These are phyloP conservation scores for Globisporangium acanthophoron DNA, from an alignment of 352 stramenopile genomes.

Conservation along the genomic window DNA sequence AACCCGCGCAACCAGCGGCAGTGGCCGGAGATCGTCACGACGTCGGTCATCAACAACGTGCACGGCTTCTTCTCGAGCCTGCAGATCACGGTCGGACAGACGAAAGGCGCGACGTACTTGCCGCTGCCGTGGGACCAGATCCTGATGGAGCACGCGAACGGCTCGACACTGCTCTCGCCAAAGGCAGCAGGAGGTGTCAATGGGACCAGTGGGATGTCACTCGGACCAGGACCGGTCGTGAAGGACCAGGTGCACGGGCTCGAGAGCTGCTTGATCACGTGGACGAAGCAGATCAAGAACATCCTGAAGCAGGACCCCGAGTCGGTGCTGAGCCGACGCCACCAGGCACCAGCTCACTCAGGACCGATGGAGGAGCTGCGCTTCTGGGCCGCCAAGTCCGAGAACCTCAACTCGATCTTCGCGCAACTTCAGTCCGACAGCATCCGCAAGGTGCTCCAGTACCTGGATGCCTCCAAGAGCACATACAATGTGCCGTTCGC, in stretches of 20 bases:
- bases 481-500: slow-evolving; percentile 92
- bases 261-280: slow-evolving; percentile 89
- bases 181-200: not conserved
- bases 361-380: slow-evolving; percentile 84
- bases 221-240: slow-evolving; percentile 17
- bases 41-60: slow-evolving; percentile 70
- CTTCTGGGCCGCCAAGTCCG: slow-evolving; percentile 84
- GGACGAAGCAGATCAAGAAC: slow-evolving; percentile 94
- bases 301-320: slow-evolving; percentile 90
- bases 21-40: slow-evolving; percentile 81
- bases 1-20: slow-evolving; percentile 74
- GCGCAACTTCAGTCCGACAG: slow-evolving; percentile 85
- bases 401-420: slow-evolving; percentile 90
- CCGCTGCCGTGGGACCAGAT: slow-evolving; percentile 80
- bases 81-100: slow-evolving; percentile 87
- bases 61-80: slow-evolving; percentile 80
- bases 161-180: slow-evolving; percentile 11
- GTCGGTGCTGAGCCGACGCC: slow-evolving; percentile 48
- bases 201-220: not conserved
- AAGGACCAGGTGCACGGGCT: slow-evolving; percentile 86
- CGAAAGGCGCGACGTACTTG: slow-evolving; percentile 75
- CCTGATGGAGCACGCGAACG: slow-evolving; percentile 43
- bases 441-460: slow-evolving; percentile 84
- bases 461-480: slow-evolving; percentile 82
- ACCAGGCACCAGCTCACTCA: slow-evolving; percentile 36